Base-by-base conservation (phyloP, 2,329 filamentous ascomycete genomes). In the Ascochyta fabae region DNA sequence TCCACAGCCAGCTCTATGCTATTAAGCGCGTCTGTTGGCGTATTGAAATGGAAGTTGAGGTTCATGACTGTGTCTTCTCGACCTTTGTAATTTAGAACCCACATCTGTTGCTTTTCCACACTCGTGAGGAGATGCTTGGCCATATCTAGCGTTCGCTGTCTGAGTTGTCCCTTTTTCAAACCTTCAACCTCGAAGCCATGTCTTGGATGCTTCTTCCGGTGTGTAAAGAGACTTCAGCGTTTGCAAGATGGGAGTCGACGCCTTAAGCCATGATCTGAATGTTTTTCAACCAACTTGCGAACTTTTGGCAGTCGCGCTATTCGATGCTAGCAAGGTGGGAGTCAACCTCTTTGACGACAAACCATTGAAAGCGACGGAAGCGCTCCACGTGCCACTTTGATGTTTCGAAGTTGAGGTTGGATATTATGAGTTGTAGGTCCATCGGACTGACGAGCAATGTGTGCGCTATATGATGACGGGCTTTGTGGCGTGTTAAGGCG, bases 251-350 rank as follows among this genome's bases (percentile, higher is more conserved):
- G 0, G 64, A 65, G 47, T 72, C 68, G 2, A 62, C 65, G 33
- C 66, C 68, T 38, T 72, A 64, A 8, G 67, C 67, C 16, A 72
- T 64, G 19, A 70, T 64, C 22, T 73, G 70, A 7, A 73, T 61
- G 34, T 71, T 47, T 38, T 67, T 69, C 2, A 48, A 12, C 36
- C 38, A 41, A 19, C 7, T 2, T 16, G 13, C 46, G 29, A 48
- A 36, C 26, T 48, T 48, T 15, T 13, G 16, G 6, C 36, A 27
- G 8, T 48, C 46, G 19, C 46, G 26, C 31, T 48, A 19, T 24
- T 61, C 54, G 24, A 60, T 42, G 9, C 58, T 53, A 1, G 19
- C 19, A 19, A 19, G 19, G 19, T 19, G 19, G 19, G 19, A 19
- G 19, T 19, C 19, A 19, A 19, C 19, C 19, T 19, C 19, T 3